Base-by-base conservation (phyloP, 805 yeast genomes). In the Geotrichum ghanense region DNA sequence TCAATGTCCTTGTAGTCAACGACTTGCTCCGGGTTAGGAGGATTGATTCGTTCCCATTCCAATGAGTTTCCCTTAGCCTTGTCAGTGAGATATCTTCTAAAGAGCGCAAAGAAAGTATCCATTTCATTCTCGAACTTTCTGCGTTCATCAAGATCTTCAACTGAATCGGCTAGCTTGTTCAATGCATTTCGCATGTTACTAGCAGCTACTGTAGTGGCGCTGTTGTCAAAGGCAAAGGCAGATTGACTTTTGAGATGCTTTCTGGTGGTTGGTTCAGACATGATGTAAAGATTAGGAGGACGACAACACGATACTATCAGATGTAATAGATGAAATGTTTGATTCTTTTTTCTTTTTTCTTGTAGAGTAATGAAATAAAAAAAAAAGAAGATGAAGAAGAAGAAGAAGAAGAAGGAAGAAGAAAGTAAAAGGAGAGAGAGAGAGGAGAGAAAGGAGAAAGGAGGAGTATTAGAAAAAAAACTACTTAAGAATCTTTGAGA, bases 111-210 rank as follows among this genome's bases (percentile, higher is more conserved):
- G 65, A 90, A 92, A 34, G 88, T 79, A 68, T 92, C 97, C 95
- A 90, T 81, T 67, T 89, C 94, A 56, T 73, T 75, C 67, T 90
- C 96, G 60, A 92, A 88, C 56, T 75, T 75, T 51, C 60, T 62
- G 57, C 64, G 65, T 46, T 52, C 53, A 47, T 50, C 56, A 46
- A 61, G 59, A 50, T 67, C 83, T 19, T 68, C 65, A 47, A 85
- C 83, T n/a, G 88, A 74, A 66, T 90, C 97, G 44, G 89, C 81
- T 63, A 90, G 72, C 65, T 76, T 78, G 75, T 90, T 90, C 67
- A 92, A 76, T 1, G 95, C 90, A 65, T 92, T 90, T 63, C 97
- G 81, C 97, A 90, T 92, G 68, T 87, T 97, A 53, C 95, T 83
- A 3, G 97, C 97, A 23, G 97, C 95, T 51, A 88, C 92, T 52